Base-by-base conservation (phyloP, 208 protist genomes). In the Crithidia fasciculata region DNA sequence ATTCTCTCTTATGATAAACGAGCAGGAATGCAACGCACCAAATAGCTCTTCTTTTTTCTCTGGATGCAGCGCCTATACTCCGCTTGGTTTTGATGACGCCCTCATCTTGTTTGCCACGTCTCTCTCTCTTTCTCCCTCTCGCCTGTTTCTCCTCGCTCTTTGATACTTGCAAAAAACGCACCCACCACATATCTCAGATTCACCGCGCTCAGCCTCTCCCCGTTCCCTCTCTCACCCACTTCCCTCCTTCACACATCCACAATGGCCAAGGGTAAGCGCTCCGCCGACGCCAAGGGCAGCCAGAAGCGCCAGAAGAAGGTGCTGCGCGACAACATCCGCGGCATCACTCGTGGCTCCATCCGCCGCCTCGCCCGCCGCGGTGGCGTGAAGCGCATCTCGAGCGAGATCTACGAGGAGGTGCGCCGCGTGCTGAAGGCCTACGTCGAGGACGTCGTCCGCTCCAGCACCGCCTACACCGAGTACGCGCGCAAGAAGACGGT, bases 361-460 rank as follows among this genome's bases (percentile, higher is more conserved):
- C 87, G 92, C 83, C 88, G 95, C 83, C 81, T 98, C 55, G 95
- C 95, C 61, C 88, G 95, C 82, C 85, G 95, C 82, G 95, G 95
- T 79, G 95, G 95, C 78, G 92, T 97, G 74, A 96, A 96, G 81
- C 89, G 95, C 80, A 97, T 98, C 84, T 87, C 80, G 47, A 77
- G 76, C 68, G 82, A 86, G 62, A 77, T 87, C 62, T 88, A 90
- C 85, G 82, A 90, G 66, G 85, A 90, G 83, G 74, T 90, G 66
- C 85, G 85, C 67, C 77, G 78, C 62, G 89, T 96, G 62, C 83
- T 97, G 53, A 96, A 95, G 76, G 72, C 60, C 37, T 97, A 93
- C 80, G 77, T 97, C 18, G 88, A 95, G 74, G 80, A 80, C 40
- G 88, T 97, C 64, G 78, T 97, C 53, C 87, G 89, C 64, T 90